Evolutionary conservation across 2,329 filamentous ascomycete genomes (phyloP).

Genomic region (Monosporascus sp.): DNA sequence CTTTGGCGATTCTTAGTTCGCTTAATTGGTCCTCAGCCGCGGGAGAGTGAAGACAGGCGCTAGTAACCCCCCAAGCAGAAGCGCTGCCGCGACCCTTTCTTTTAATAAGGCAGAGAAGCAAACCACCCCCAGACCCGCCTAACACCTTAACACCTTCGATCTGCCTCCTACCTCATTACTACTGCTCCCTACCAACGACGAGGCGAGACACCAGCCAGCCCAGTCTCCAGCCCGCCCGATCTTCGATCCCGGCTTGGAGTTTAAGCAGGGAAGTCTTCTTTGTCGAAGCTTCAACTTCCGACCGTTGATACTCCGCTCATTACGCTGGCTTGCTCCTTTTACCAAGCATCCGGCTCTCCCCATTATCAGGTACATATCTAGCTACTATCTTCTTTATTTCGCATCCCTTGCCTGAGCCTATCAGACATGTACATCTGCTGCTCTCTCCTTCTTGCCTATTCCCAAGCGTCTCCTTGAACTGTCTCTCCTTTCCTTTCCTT

Average conservation of each 20-base stretch:
- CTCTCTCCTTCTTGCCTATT: too few relatives aligned
- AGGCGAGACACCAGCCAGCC: not conserved
- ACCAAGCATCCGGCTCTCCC: not conserved
- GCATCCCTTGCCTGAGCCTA: too few relatives aligned
- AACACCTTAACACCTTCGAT: constrained; percentile 9
- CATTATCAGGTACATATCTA: not conserved
- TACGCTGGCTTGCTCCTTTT: not conserved
- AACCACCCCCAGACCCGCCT: constrained; percentile 9
- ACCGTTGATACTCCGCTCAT: not conserved
- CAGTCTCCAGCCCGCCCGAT: not conserved
- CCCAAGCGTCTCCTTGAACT: too few relatives aligned
- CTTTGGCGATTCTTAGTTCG: constrained; percentile 19
- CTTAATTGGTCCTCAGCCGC: constrained; percentile 16
- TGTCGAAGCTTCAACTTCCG: not conserved
- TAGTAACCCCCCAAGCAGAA: constrained; percentile 6
- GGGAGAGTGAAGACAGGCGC: constrained; percentile 12
- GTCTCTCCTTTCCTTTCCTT: too few relatives aligned
- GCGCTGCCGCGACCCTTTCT: constrained; percentile 1
- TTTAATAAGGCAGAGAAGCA: not conserved
- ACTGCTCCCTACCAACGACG: not conserved
- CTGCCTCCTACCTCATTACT: not conserved
- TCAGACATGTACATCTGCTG: too few relatives aligned
- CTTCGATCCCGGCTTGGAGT: not conserved
- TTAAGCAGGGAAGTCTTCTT: not conserved
- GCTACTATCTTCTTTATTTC: too few relatives aligned